A percentile compares a stretch with the other conserved stretches of the same genome.
Conservation (phyloP, 768 basidiomycete species). For the Mycena vitilis region DNA sequence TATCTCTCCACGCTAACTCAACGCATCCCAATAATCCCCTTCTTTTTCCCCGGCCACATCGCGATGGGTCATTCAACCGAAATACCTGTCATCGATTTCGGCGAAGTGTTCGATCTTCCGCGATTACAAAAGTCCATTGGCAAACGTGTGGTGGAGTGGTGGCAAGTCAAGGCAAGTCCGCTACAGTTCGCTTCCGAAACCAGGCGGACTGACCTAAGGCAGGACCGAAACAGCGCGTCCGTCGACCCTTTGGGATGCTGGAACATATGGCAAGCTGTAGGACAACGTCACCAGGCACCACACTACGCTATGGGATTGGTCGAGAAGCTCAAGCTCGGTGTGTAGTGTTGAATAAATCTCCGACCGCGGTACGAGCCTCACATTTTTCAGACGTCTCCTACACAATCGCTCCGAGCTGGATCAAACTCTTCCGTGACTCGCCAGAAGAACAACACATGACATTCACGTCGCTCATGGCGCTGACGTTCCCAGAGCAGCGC, state of each 20-base stretch:
- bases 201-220: background rate
- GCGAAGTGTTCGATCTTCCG: constrained; percentile 45
- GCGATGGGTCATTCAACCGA: constrained; percentile 10
- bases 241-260: constrained; percentile 48
- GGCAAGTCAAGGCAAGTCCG: constrained; percentile 44
- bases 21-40: constrained; percentile 49
- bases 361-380: background rate
- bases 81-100: constrained; percentile 40
- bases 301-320: constrained; percentile 11
- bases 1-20: constrained; percentile 48
- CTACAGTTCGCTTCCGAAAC: background rate
- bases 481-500: constrained; percentile 37
- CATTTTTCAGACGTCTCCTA: constrained; percentile 37
- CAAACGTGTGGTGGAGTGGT: constrained; percentile 50
- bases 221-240: constrained; percentile 36
- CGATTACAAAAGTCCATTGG: constrained; percentile 42
- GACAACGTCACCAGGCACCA: constrained; percentile 21
- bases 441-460: constrained; percentile 29
- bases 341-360: background rate
- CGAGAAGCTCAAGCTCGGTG: constrained; percentile 26
- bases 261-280: constrained; percentile 45
- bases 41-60: constrained; percentile 49
- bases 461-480: constrained; percentile 39
- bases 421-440: constrained; percentile 32
- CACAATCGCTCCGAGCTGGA: constrained; percentile 38